Conservation (phyloP, 257 asterid genomes). For the Primulina huaijiensis region DNA sequence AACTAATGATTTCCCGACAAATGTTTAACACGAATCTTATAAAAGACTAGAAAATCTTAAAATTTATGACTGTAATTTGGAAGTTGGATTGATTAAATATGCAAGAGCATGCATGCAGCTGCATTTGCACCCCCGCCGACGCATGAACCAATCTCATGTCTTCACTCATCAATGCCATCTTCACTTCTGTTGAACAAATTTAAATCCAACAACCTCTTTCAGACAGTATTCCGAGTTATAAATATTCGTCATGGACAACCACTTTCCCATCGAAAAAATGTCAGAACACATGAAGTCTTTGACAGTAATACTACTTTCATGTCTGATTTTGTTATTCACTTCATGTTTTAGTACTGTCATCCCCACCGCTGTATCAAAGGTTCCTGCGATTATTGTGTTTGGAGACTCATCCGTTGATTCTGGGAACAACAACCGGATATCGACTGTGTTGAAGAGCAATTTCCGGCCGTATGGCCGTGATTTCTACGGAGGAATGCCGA, state of each 20-base stretch:
- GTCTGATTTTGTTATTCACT: neutral
- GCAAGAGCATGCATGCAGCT: neutral
- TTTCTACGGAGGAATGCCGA: slow-evolving; percentile 63
- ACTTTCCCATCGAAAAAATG: neutral
- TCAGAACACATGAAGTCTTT: neutral
- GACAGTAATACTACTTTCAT: neutral
- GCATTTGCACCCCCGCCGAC: neutral
- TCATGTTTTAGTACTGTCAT: neutral
- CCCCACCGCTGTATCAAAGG: slow-evolving; percentile 23
- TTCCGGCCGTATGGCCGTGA: slow-evolving; percentile 92
- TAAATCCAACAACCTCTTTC: neutral
- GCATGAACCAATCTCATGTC: neutral
- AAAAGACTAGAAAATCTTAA: too few relatives aligned
- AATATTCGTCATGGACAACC: neutral
- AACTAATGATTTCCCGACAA: too few relatives aligned
- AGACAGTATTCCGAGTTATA: neutral
- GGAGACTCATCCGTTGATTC: slow-evolving; percentile 93
- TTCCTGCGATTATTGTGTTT: slow-evolving; percentile 84
- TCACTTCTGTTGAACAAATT: neutral
- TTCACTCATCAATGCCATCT: neutral
- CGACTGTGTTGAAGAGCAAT: slow-evolving; percentile 74
- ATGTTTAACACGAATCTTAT: too few relatives aligned
- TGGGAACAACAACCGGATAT: slow-evolving; percentile 76
- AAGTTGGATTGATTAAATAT: neutral
- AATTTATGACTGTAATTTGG: neutral